Evolutionary conservation across 495 filamentous ascomycete genomes (phyloP).

Genomic region (Pseudoneurospora amorphoporcata): DNA sequence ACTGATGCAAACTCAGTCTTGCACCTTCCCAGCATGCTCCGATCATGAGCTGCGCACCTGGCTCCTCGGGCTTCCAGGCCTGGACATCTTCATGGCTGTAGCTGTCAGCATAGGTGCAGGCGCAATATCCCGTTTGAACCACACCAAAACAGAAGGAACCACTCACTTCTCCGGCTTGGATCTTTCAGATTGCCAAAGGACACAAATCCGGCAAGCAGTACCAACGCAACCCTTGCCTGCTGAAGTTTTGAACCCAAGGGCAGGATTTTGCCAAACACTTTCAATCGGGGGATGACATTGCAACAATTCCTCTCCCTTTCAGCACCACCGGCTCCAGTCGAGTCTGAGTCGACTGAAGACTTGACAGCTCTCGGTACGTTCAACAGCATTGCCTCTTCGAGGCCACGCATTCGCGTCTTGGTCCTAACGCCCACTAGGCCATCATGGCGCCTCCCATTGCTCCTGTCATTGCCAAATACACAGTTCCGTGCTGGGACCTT

Average conservation of each 20-base stretch:
- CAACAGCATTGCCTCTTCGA: neutral
- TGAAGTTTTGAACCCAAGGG: neutral
- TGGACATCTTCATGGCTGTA: too few species aligned
- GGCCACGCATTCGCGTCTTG: neutral
- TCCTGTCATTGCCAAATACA: neutral
- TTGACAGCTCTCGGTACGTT: neutral
- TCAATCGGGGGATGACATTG: neutral
- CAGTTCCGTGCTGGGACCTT: neutral
- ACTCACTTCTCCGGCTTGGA: too few species aligned
- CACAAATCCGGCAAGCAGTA: too few species aligned
- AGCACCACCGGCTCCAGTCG: neutral
- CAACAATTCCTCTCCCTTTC: neutral
- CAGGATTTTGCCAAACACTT: neutral
- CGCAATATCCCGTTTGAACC: too few species aligned
- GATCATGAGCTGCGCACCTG: too few species aligned
- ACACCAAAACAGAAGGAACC: too few species aligned
- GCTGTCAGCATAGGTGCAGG: too few species aligned
- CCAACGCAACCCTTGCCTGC: neutral
- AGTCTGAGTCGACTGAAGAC: neutral
- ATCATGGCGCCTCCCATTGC: neutral
- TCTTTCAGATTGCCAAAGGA: too few species aligned
- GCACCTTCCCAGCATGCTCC: too few species aligned
- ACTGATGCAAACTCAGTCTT: too few species aligned
- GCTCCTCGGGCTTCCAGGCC: too few species aligned
- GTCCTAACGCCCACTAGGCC: neutral